These are phyloP conservation scores for Gossypium davidsonii DNA, from an alignment of 441 rosid genomes.

Conservation along the genomic window DNA sequence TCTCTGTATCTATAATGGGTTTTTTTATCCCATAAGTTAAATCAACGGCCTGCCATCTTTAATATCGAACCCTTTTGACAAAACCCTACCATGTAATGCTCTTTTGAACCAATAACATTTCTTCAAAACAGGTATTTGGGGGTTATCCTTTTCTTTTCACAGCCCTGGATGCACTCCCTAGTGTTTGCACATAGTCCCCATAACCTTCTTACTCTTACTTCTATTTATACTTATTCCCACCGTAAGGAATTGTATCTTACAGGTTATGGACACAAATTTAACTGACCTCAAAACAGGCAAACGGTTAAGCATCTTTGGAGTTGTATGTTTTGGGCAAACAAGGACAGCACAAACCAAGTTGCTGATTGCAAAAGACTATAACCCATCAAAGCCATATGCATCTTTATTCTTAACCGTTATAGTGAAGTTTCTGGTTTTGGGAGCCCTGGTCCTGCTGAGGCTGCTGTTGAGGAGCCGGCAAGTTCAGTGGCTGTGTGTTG, in stretches of 20 bases:
- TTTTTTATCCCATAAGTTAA: neutral
- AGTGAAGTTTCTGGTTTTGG: conserved; percentile 80
- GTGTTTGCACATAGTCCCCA: conserved; percentile 17
- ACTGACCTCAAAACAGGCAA: neutral
- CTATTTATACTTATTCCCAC: neutral
- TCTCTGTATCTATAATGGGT: conserved; percentile 9
- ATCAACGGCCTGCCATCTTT: conserved; percentile 1
- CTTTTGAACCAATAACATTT: conserved; percentile 21
- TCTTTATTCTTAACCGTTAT: conserved; percentile 54
- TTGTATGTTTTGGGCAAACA: conserved; percentile 37
- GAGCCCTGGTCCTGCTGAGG: conserved; percentile 75
- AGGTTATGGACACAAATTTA: neutral
- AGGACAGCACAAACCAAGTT: conserved; percentile 72
- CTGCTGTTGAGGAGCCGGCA: conserved; percentile 54
- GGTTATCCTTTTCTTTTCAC: conserved; percentile 50
- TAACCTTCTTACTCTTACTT: neutral
- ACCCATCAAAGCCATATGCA: conserved; percentile 44
- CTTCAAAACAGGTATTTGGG: conserved; percentile 32
- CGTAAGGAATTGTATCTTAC: neutral
- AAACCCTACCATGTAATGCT: conserved; percentile 45
- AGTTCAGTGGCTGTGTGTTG: conserved; percentile 66
- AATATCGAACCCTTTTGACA: conserved; percentile 33
- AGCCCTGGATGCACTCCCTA: conserved; percentile 43
- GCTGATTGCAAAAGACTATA: conserved; percentile 63
- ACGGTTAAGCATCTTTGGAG: conserved; percentile 13